These are phyloP conservation scores for Rhododendron williamsianum DNA, from an alignment of 148 eudicot genomes.

Conservation along the genomic window DNA sequence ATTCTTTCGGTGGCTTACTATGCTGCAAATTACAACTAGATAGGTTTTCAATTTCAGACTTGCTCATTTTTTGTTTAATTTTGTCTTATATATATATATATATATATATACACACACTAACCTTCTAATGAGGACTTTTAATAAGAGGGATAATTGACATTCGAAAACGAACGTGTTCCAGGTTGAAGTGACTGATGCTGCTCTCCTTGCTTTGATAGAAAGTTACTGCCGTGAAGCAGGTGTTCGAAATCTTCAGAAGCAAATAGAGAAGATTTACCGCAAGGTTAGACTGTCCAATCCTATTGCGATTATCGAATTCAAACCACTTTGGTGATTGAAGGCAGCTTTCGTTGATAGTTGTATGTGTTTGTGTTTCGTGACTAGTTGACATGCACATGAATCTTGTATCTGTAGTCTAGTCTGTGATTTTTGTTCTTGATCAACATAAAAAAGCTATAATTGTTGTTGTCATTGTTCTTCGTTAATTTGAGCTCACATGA, in stretches of 20 bases:
- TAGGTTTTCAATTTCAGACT: background rate
- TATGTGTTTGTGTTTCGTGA: background rate
- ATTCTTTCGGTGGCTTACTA: background rate
- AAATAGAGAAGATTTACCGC: conserved; percentile 94
- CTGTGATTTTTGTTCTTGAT: background rate
- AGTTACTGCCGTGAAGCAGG: conserved; percentile 98
- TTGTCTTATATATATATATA: background rate
- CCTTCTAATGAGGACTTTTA: background rate
- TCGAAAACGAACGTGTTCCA: conserved; percentile 22
- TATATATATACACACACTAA: no score
- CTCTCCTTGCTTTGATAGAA: conserved; percentile 88
- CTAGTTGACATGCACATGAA: background rate
- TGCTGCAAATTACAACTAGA: background rate
- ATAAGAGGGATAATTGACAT: background rate
- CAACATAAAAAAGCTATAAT: background rate
- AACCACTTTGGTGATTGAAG: background rate
- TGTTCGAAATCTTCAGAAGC: conserved; percentile 95
- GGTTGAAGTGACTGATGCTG: conserved; percentile 90
- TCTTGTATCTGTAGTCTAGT: background rate
- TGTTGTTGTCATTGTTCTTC: background rate
- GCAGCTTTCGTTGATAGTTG: background rate
- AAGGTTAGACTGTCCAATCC: conserved; percentile 39
- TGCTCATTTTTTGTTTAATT: background rate
- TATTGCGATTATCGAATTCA: background rate
- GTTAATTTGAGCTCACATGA: background rate